Conservation (phyloP, 2,329 filamentous ascomycete species). For the Sclerotinia sclerotiorum region DNA sequence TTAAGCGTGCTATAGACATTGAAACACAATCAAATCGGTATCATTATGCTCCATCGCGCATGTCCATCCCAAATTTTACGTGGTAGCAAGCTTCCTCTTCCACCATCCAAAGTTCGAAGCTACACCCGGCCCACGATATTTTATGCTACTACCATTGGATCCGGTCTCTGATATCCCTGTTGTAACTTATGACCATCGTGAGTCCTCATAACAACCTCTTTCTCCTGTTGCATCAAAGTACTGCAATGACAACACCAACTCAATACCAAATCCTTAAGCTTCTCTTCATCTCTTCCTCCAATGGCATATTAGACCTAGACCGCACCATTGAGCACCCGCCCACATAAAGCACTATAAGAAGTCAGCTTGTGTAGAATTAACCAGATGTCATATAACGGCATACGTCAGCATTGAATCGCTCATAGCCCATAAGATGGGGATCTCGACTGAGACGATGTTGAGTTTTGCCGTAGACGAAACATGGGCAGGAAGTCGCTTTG, state of each 20-base stretch:
- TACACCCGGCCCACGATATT: neutral
- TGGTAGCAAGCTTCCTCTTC: neutral
- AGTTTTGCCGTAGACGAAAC: constrained; percentile 37
- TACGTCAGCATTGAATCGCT: constrained; percentile 33
- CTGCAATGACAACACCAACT: constrained; percentile 41
- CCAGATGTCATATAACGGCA: neutral
- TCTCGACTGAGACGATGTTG: constrained; percentile 30
- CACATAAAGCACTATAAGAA: constrained; percentile 22
- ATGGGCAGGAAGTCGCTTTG: constrained; percentile 35
- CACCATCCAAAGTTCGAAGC: neutral
- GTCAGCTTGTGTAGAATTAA: constrained; percentile 27
- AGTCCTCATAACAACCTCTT: constrained; percentile 32
- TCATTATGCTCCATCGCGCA: neutral
- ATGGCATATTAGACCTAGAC: constrained; percentile 27
- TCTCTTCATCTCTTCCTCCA: constrained; percentile 41
- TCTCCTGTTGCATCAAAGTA: constrained; percentile 36
- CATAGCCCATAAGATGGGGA: constrained; percentile 32
- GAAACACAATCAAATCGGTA: neutral
- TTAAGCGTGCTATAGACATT: neutral
- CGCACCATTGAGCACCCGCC: constrained; percentile 25
- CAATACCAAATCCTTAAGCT: constrained; percentile 42
- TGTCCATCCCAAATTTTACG: neutral
- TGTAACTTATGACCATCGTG: neutral
- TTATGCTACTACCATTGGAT: constrained; percentile 26
- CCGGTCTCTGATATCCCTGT: constrained; percentile 26